Base-by-base conservation (phyloP, 306 rosid genomes). In the Luffa acutangula region DNA sequence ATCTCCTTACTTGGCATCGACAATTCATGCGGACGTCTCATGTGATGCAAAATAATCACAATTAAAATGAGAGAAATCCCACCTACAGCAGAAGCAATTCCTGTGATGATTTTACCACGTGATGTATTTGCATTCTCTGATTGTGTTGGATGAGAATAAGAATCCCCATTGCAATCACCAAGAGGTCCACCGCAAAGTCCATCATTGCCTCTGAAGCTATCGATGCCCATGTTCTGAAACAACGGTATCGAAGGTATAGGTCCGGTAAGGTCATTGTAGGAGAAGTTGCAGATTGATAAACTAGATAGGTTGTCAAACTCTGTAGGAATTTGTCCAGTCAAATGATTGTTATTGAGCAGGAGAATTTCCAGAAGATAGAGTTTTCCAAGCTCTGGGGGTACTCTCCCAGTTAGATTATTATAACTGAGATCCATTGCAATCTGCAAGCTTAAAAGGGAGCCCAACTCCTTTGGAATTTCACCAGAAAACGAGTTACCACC, bases 181-280 rank as follows among this genome's bases (percentile, higher is more conserved):
- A 96, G 90, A 78, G 93, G 94, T 39, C 89, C 82, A 70, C 99
- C 99, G 73, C 98, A 93, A 73, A 96, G 98, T 65, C 94, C 94
- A 18, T 76, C 20, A 74, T 93, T 93, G 79, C 96, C 97, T 3
- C 74, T 10, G 48, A 79, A 93, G 93, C 97, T 96, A 81, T 87
- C 90, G 14, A 75, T 3, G 41, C 71, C 87, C 99, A 93, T 93
- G 85, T 67, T 89, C 85, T 82, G 90, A 82, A 93, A 93, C 77
- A 93, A 79, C 12, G 91, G 83, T 70, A 81, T 81, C 53, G 87
- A 78, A 80, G 99, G 99, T 54, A 93, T 81, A 39, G 98, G 85
- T 20, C 99, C 99, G 3, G 89, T 82, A 80, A 96, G 96, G 85
- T 93, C 85, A 65, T 93, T 96, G 90, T 84, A 83, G 60, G 99